Conservation (phyloP, 2,329 filamentous ascomycete species). For the Fusarium verticillioides region DNA sequence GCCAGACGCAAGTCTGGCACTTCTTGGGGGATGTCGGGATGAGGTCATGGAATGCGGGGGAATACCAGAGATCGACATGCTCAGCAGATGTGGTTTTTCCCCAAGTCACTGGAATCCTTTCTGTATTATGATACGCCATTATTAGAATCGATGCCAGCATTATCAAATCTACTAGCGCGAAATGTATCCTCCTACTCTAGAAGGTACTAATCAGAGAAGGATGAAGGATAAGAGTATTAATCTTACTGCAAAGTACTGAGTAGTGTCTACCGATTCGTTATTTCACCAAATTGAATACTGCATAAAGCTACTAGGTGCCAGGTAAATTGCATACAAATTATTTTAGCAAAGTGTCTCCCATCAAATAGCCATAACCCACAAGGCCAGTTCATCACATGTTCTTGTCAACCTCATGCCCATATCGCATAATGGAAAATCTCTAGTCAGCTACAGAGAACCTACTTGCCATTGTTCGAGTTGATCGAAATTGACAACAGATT, state of each 20-base stretch:
- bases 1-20: constrained; percentile 39
- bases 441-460: background rate
- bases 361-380: too few relatives aligned
- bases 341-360: background rate
- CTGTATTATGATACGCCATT: background rate
- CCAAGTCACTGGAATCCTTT: constrained; percentile 1
- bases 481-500: background rate
- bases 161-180: background rate
- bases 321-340: background rate
- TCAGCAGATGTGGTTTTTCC: constrained; percentile 10
- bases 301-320: background rate
- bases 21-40: constrained; percentile 43
- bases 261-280: background rate
- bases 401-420: background rate
- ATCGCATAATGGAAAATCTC: constrained; percentile 8
- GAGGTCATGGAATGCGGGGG: constrained; percentile 51
- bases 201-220: background rate
- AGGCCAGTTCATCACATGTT: background rate
- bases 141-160: background rate
- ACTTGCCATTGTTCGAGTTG: background rate
- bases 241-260: background rate
- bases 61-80: constrained; percentile 39
- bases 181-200: background rate
- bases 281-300: background rate
- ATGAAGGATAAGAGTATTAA: background rate